Conservation (phyloP, 116 monocot species). For the Dioscorea cayenensis region DNA sequence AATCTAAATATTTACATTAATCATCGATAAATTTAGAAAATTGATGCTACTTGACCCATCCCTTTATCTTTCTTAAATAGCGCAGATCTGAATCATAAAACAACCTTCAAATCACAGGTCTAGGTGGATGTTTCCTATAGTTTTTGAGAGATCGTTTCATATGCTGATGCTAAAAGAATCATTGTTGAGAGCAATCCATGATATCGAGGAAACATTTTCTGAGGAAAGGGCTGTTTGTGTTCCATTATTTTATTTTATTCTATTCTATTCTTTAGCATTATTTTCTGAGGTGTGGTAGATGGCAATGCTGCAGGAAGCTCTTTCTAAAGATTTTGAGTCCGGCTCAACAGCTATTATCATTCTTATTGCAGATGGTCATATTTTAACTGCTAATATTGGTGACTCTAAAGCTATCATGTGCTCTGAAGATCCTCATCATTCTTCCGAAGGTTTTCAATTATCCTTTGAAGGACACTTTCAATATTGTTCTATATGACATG, state of each 20-base stretch:
- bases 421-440: slow-evolving; percentile 34
- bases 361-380: slow-evolving; percentile 61
- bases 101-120: slow-evolving; percentile 19
- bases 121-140: slow-evolving; percentile 26
- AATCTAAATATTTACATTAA: not conserved
- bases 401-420: slow-evolving; percentile 91
- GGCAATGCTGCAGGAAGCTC: slow-evolving; percentile 70
- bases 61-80: not conserved
- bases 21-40: not conserved
- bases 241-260: slow-evolving; percentile 1
- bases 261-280: not conserved
- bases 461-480: not conserved
- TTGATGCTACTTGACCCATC: not conserved
- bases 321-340: slow-evolving; percentile 38
- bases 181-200: slow-evolving; percentile 65
- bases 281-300: not conserved
- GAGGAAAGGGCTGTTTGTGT: slow-evolving; percentile 32
- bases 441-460: slow-evolving; percentile 29
- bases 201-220: slow-evolving; percentile 82
- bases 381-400: slow-evolving; percentile 75
- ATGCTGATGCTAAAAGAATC: slow-evolving; percentile 79
- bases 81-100: not conserved
- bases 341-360: slow-evolving; percentile 87
- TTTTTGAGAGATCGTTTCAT: slow-evolving; percentile 55
- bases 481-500: too few relatives aligned